Percentiles rank a stretch among this genome's conserved stretches.
Evolutionary conservation across 352 stramenopile species (phyloP).

Genomic region (Globisporangium splendens): DNA sequence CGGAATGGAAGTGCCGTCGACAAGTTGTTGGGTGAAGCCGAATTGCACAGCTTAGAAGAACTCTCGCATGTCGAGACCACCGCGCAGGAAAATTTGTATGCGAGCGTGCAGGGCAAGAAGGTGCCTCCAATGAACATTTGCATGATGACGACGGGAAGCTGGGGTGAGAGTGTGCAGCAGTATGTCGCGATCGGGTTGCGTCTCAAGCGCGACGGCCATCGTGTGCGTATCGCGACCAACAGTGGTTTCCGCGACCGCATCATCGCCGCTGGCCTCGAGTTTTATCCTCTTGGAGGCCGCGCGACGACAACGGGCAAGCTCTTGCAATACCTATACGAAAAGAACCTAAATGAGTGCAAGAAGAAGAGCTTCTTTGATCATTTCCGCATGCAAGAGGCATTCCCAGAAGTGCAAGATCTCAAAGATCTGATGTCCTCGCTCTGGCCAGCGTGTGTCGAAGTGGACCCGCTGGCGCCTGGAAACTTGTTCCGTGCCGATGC

Average conservation of each 20-base stretch:
- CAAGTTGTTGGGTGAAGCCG: conserved; percentile 20
- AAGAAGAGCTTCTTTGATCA: conserved; percentile 14
- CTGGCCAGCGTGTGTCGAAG: conserved; percentile 50
- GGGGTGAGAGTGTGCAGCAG: conserved; percentile 66
- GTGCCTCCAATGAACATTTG: conserved; percentile 70
- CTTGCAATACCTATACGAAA: conserved; percentile 37
- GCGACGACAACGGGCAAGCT: conserved; percentile 44
- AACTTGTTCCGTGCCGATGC: conserved; percentile 58
- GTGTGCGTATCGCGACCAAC: conserved; percentile 88
- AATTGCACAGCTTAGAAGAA: conserved; percentile 24
- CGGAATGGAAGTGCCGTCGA: conserved; percentile 21
- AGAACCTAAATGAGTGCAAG: conserved; percentile 5
- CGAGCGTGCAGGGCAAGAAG: conserved; percentile 33
- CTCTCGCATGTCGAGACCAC: conserved; percentile 31
- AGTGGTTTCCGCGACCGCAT: conserved; percentile 70
- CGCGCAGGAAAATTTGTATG: conserved; percentile 53
- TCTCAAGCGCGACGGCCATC: conserved; percentile 81
- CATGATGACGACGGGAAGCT: conserved; percentile 61
- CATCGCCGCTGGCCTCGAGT: conserved; percentile 50
- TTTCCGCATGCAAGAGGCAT: conserved; percentile 36
- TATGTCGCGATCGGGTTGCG: conserved; percentile 71
- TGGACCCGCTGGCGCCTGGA: conserved; percentile 39
- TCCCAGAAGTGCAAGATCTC: conserved; percentile 43
- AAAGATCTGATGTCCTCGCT: conserved; percentile 53
- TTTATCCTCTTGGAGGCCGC: conserved; percentile 60